Percentiles rank a stretch among this genome's conserved stretches.
Conservation (phyloP, 345 rosid genomes). For the Populus davidiana region DNA sequence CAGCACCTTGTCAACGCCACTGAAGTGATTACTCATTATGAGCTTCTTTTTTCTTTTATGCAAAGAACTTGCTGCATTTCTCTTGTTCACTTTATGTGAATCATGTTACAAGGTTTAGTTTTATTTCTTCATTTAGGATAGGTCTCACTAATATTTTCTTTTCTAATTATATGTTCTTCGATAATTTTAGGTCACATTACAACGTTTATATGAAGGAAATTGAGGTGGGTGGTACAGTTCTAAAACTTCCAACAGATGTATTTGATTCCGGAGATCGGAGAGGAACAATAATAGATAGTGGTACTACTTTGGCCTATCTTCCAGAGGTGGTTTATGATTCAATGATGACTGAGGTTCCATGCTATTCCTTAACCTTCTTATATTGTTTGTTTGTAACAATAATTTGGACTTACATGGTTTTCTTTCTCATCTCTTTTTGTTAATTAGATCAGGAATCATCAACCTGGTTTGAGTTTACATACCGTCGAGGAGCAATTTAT, state of each 20-base stretch:
- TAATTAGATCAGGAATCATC: conserved; percentile 49
- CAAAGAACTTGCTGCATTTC: not conserved
- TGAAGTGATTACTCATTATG: not conserved
- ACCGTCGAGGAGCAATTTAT: conserved; percentile 57
- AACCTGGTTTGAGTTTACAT: conserved; percentile 49
- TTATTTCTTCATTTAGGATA: conserved; percentile 1
- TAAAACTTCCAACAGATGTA: conserved; percentile 54
- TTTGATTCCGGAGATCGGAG: conserved; percentile 41
- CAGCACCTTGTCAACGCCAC: not conserved
- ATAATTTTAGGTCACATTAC: conserved; percentile 73
- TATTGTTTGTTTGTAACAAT: not conserved
- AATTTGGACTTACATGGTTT: not conserved
- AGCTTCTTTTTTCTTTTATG: not conserved
- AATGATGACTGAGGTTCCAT: conserved; percentile 46
- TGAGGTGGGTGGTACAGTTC: conserved; percentile 58
- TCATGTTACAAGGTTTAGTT: conserved; percentile 2
- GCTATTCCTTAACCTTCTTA: not conserved
- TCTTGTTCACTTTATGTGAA: not conserved
- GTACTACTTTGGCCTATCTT: conserved; percentile 90
- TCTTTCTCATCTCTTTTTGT: not conserved
- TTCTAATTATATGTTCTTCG: conserved; percentile 15
- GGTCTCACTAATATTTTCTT: conserved; percentile 11
- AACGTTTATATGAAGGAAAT: conserved; percentile 62
- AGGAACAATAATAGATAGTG: conserved; percentile 85
- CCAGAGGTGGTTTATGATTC: conserved; percentile 52